Evolutionary conservation across 139 green algal genomes (phyloP).

Genomic region (Closterium sp.): DNA sequence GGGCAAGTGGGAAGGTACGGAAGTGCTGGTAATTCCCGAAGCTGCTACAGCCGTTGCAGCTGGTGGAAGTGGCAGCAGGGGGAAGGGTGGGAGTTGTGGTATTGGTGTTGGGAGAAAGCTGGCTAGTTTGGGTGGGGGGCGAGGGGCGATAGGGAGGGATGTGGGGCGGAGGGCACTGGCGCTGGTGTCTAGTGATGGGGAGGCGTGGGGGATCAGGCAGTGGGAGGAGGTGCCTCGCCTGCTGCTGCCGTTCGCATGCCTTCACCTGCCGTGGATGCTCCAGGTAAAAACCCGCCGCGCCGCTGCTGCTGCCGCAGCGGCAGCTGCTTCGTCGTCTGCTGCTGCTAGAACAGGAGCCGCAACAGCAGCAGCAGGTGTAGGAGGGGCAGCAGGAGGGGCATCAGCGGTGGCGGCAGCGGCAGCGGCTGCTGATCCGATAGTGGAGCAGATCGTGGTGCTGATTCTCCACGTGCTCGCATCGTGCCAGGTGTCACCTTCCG

Average conservation of each 20-base stretch:
- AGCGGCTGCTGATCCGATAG: neutral
- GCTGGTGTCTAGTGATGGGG: neutral
- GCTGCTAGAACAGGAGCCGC: neutral
- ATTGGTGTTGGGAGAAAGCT: neutral
- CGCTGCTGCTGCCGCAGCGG: neutral
- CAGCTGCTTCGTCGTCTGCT: neutral
- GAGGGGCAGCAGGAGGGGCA: neutral
- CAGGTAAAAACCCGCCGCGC: neutral
- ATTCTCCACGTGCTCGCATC: constrained; percentile 22
- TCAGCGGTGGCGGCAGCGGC: neutral
- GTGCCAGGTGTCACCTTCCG: constrained; percentile 21
- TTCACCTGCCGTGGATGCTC: constrained; percentile 32
- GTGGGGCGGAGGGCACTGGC: constrained; percentile 9
- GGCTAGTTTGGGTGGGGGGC: neutral
- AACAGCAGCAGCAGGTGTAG: neutral
- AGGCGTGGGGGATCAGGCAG: neutral
- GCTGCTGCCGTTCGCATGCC: constrained; percentile 33
- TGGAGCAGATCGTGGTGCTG: constrained; percentile 4
- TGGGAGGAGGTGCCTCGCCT: neutral
- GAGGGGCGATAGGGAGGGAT: neutral
- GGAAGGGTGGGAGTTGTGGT: neutral
- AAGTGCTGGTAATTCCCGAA: neutral
- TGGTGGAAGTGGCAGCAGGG: neutral
- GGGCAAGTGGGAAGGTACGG: constrained; percentile 5
- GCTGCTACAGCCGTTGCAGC: neutral